Percentiles rank a stretch among this genome's conserved stretches.
Evolutionary conservation across 495 filamentous ascomycete genomes (phyloP).

Genomic region (Usnea hakonensis): DNA sequence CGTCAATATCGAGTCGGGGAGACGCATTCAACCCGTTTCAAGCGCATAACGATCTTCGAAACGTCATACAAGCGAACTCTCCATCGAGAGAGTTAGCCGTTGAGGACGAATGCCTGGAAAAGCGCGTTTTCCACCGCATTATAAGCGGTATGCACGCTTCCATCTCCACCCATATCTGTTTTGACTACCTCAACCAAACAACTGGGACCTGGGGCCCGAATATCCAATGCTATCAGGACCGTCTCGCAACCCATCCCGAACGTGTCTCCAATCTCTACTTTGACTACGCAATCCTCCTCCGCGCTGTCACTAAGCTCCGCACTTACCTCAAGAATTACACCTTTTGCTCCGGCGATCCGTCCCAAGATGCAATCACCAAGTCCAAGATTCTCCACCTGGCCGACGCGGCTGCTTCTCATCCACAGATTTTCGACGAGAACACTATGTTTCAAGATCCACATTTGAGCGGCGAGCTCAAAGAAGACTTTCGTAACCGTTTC

Average conservation of each 20-base stretch:
- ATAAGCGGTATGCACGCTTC: constrained; percentile 97
- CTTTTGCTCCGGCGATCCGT: constrained; percentile 80
- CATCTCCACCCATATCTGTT: constrained; percentile 92
- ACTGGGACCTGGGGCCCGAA: constrained; percentile 94
- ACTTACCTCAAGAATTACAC: constrained; percentile 77
- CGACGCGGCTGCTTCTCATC: constrained; percentile 51
- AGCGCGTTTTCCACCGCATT: constrained; percentile 92
- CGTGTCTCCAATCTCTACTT: constrained; percentile 97
- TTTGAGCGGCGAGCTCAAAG: constrained; percentile 71
- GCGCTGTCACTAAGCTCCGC: constrained; percentile 84
- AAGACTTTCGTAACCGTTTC: constrained; percentile 96
- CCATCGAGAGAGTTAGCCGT: constrained; percentile 50
- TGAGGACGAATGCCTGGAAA: constrained; percentile 92
- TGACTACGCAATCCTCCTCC: constrained; percentile 89
- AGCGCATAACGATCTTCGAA: constrained; percentile 76
- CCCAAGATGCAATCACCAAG: constrained; percentile 71
- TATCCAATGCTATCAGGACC: constrained; percentile 75
- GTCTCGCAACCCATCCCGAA: constrained; percentile 77
- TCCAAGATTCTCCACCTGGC: constrained; percentile 68
- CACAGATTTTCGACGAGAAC: constrained; percentile 86
- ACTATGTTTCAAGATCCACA: constrained; percentile 72
- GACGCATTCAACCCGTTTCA: constrained; percentile 39
- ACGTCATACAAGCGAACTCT: constrained; percentile 57
- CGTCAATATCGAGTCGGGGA: constrained; percentile 27
- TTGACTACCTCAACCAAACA: constrained; percentile 91